Base-by-base conservation (phyloP, 2,329 filamentous ascomycete genomes). In the Elsinoe ampelina region DNA sequence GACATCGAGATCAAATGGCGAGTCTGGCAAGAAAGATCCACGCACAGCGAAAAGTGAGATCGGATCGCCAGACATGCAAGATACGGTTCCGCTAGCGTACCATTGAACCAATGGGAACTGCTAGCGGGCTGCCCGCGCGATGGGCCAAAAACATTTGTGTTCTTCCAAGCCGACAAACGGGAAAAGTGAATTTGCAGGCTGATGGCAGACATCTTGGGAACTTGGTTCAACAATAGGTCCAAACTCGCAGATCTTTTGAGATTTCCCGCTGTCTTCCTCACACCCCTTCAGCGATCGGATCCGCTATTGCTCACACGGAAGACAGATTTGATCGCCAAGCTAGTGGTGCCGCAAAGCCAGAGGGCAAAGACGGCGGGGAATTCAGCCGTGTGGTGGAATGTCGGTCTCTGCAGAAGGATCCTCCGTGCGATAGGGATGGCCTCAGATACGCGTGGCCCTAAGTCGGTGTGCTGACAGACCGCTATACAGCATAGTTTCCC, bases 251-350 rank as follows among this genome's bases (percentile, higher is more conserved):
- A 50, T 50, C 45, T 50, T 13, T 15, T 34, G 30, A 50, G 45
- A 34, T 36, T 50, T 50, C 22, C 45, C 32, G 45, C 11, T 50
- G 8, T 34, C 12, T 32, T 12, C n/a, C 48, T 39, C 48, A 52
- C 48, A 52, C 48, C 48, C 48, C 38, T 19, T 35, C 34, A 26
- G 34, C 48, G 15, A 52, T 52, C 48, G 32, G 48, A 38, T 52
- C 48, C 48, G 48, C 48, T 19, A 10, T 39, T 26, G 15, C n/a
- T 26, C 32, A 15, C 34, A 52, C 20, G 19, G 11, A 12, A 22
- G 48, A 52, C 48, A 52, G 48, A 52, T 52, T 15, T 36, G 34
- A 39, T 52, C 48, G 48, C 48, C 48, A 52, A 52, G 48, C 32
- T 52, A 52, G n/a, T n/a, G 15, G 41, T 45, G 41, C 41, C 41